Conservation (phyloP, 441 rosid genomes). For the Breynia disticha region DNA sequence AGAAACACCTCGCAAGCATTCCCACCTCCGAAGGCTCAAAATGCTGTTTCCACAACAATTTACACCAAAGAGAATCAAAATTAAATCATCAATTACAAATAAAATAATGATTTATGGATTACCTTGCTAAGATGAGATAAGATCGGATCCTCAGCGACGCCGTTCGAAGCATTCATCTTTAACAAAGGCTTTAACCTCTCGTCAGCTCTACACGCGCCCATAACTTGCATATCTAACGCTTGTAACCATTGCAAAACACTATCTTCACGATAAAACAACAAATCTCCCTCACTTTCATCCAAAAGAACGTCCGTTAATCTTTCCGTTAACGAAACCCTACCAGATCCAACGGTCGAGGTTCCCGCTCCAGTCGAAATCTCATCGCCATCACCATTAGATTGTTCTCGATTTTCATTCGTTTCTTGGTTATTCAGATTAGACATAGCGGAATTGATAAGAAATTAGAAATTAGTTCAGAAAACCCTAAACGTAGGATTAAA, state of each 20-base stretch:
- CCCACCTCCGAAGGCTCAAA: constrained; percentile 89
- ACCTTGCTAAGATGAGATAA: constrained; percentile 85
- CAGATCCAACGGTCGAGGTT: constrained; percentile 35
- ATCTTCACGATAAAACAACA: constrained; percentile 61
- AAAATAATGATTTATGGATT: not conserved
- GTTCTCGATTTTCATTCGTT: constrained; percentile 29
- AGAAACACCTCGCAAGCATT: constrained; percentile 81
- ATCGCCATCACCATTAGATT: constrained; percentile 29
- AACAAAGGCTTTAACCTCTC: constrained; percentile 89
- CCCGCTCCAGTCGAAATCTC: constrained; percentile 30
- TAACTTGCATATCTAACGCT: constrained; percentile 80
- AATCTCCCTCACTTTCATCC: constrained; percentile 52
- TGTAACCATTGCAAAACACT: constrained; percentile 78
- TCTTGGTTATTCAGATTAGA: constrained; percentile 36
- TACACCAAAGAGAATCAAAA: not conserved
- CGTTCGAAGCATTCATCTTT: constrained; percentile 54
- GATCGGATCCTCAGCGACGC: constrained; percentile 66
- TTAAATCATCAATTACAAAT: not conserved
- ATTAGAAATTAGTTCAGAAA: not conserved
- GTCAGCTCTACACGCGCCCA: constrained; percentile 90
- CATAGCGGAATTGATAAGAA: constrained; percentile 27
- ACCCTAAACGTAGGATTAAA: not conserved
- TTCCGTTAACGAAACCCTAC: constrained; percentile 32
- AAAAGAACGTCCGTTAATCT: constrained; percentile 43
- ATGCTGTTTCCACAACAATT: constrained; percentile 36